Evolutionary conservation across 2,329 filamentous ascomycete species (phyloP).

Genomic region (Diaporthe sp.): DNA sequence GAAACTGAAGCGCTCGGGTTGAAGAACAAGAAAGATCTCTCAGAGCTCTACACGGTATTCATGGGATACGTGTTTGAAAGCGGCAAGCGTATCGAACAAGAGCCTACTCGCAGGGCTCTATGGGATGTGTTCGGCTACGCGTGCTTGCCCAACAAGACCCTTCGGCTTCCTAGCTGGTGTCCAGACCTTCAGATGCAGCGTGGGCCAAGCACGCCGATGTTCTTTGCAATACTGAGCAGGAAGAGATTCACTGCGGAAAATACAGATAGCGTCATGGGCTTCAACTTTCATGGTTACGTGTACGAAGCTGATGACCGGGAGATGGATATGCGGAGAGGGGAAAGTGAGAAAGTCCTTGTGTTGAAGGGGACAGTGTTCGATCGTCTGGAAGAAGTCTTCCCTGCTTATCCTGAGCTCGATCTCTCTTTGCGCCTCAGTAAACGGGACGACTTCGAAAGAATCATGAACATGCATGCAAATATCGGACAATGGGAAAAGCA

Average conservation of each 20-base stretch:
- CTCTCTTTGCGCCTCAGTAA: not conserved
- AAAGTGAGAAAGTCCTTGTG: not conserved
- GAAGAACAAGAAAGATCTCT: not conserved
- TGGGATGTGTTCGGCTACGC: not conserved
- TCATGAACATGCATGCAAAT: not conserved
- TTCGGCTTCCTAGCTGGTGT: not conserved
- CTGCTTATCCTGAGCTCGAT: not conserved
- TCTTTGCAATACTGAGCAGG: not conserved
- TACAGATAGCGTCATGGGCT: not conserved
- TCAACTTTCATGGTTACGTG: not conserved
- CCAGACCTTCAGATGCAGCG: not conserved
- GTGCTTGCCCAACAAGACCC: not conserved
- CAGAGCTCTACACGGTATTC: not conserved
- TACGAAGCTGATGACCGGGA: not conserved
- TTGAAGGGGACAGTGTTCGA: not conserved
- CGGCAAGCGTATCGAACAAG: not conserved
- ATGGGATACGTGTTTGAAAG: not conserved
- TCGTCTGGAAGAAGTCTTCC: not conserved
- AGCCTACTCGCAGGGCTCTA: not conserved
- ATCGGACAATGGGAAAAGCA: not conserved
- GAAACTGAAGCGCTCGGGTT: not conserved
- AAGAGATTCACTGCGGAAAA: not conserved
- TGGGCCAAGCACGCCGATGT: not conserved
- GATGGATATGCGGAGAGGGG: not conserved
- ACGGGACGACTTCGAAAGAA: rapidly evolving